Evolutionary conservation across 192 early-diverging fungal species (phyloP).

Genomic region (Entomortierella parvispora): DNA sequence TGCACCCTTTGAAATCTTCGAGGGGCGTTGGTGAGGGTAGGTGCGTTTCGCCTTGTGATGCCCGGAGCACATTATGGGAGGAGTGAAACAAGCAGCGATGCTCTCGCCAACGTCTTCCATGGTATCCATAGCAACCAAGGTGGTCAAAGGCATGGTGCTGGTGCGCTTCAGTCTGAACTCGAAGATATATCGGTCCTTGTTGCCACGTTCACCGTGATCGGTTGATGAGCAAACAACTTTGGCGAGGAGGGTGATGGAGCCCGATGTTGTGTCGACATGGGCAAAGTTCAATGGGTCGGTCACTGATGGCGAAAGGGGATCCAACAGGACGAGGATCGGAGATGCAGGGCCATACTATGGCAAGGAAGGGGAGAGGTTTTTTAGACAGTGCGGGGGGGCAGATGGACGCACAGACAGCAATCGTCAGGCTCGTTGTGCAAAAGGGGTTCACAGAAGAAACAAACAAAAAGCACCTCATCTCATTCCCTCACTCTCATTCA

Average conservation of each 20-base stretch:
- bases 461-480: too few species aligned
- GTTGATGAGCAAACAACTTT: slow-evolving; percentile 51
- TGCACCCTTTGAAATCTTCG: slow-evolving; percentile 21
- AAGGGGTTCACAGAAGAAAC: too few species aligned
- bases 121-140: not conserved
- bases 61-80: slow-evolving; percentile 47
- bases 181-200: slow-evolving; percentile 50
- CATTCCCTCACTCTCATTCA: too few species aligned
- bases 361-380: not conserved
- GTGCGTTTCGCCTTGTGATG: slow-evolving; percentile 48
- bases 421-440: not conserved
- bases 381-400: too few species aligned
- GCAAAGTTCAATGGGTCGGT: slow-evolving; percentile 32
- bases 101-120: slow-evolving; percentile 37
- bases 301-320: slow-evolving; percentile 27
- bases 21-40: slow-evolving; percentile 27
- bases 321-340: slow-evolving; percentile 31
- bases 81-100: slow-evolving; percentile 27
- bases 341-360: slow-evolving; percentile 38
- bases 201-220: slow-evolving; percentile 50
- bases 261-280: slow-evolving; percentile 43
- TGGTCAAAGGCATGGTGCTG: slow-evolving; percentile 13
- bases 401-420: not conserved
- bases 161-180: slow-evolving; percentile 44
- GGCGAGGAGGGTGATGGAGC: slow-evolving; percentile 38